Base-by-base conservation (phyloP, 1,284 basidiomycete genomes). In the Apiotrichum sp. region DNA sequence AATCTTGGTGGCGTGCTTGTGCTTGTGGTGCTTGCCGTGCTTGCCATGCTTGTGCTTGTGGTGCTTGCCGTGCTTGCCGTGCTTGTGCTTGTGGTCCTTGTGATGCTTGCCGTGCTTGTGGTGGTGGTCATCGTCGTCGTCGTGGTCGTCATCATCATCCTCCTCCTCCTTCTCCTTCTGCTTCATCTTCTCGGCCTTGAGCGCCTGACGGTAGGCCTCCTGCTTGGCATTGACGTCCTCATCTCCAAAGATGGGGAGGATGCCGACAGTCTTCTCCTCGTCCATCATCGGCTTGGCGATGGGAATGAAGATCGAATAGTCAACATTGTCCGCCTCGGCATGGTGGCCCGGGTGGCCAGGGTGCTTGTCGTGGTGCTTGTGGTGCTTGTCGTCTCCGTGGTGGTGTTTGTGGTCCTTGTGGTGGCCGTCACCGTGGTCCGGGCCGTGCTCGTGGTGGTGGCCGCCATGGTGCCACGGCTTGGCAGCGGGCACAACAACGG, bases 181-280 rank as follows among this genome's bases (percentile, higher is more conserved):
- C 14, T 38, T 14, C n/a, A n/a, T n/a, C n/a, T n/a, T n/a, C n/a
- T n/a, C n/a, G 34, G 16, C 9, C 6, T 36, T 22, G 49, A 36
- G 39, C 9, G 14, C 11, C 7, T 35, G 33, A n/a, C 34, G 33
- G 34, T 35, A 31, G 33, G 11, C 45, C 45, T 14, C 45, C 45
- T 47, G 45, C 45, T 16, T 31, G 47, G 22, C 38, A 16, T 13
- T 22, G n/a, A 42, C 47, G 53, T 50, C 41, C 47, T 45, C 43
- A 6, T 33, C 33, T 34, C 53, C 53, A 41, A 54, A 49, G 47
- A 55, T 41, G 16, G 54, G 54, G 6, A 55, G 43, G 33, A 55
- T 55, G 22, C 36, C 38, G 29, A 56, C 8, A 4, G 35, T n/a
- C 33, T 47, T 39, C 14, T 41, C 50, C 39, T 46, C 45, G 38